A percentile compares a stretch with the other conserved stretches of the same genome.
These are phyloP conservation scores for Yueomyces sp. DNA, from an alignment of 1,139 yeast species.

Conservation along the genomic window DNA sequence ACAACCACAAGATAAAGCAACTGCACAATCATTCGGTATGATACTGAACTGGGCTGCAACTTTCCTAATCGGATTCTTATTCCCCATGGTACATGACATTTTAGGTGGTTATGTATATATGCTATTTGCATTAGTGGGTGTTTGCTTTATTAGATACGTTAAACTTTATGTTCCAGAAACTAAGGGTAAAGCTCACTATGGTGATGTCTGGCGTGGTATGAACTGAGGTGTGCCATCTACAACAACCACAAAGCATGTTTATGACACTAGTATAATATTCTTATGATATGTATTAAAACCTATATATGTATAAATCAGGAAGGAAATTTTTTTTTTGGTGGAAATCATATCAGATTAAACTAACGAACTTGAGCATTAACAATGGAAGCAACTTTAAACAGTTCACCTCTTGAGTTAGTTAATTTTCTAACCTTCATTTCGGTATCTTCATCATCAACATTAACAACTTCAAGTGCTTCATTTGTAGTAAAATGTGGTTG, in stretches of 20 bases:
- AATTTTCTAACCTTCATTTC: conserved; percentile 69
- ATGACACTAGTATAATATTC: background rate
- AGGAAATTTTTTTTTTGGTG: background rate
- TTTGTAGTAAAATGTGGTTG: conserved; percentile 85
- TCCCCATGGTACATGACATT: conserved; percentile 55
- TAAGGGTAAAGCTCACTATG: conserved; percentile 36
- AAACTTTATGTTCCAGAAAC: conserved; percentile 59
- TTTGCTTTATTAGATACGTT: conserved; percentile 36
- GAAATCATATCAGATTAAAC: background rate
- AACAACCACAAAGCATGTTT: background rate
- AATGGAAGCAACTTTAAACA: conserved; percentile 55
- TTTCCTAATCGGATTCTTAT: conserved; percentile 63
- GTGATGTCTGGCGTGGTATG: conserved; percentile 14
- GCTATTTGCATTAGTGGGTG: conserved; percentile 51
- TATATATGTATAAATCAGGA: too few species aligned
- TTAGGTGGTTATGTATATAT: conserved; percentile 76
- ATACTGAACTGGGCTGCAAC: conserved; percentile 87
- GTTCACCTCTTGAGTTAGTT: conserved; percentile 64
- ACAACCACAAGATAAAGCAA: conserved; percentile 63
- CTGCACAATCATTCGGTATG: conserved; percentile 89
- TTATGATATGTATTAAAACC: too few species aligned
- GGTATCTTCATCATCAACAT: conserved; percentile 48
- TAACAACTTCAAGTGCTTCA: conserved; percentile 64
- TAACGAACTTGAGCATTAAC: conserved; percentile 66
- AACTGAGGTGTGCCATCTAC: too few species aligned